A percentile compares a stretch with the other conserved stretches of the same genome.
Evolutionary conservation across 83 land plant species (phyloP).

Genomic region (Diphasiastrum complanatum): DNA sequence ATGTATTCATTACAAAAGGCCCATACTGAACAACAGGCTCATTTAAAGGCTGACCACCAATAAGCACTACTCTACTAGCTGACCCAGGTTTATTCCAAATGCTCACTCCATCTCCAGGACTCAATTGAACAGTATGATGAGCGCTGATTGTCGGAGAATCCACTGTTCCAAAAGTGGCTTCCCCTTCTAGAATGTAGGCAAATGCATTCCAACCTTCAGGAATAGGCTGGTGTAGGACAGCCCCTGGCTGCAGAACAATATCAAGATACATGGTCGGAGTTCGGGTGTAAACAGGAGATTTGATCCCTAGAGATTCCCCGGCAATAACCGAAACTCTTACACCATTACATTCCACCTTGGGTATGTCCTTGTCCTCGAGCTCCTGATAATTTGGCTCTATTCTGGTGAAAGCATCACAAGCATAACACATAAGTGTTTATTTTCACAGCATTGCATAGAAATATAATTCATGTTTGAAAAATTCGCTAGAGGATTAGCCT

Average conservation of each 20-base stretch:
- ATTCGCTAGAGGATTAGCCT: not conserved
- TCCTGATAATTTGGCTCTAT: constrained; percentile 81
- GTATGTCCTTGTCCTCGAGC: constrained; percentile 44
- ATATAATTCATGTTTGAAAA: not conserved
- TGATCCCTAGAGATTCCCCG: constrained; percentile 67
- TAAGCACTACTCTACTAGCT: constrained; percentile 50
- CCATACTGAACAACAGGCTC: constrained; percentile 80
- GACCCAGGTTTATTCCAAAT: constrained; percentile 60
- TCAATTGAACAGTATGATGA: constrained; percentile 49
- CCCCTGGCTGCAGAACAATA: constrained; percentile 55
- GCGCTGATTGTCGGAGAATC: constrained; percentile 35
- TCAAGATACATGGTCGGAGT: constrained; percentile 95
- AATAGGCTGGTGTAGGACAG: constrained; percentile 49
- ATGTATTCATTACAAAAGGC: constrained; percentile 92
- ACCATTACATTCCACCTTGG: constrained; percentile 56
- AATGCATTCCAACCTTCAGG: constrained; percentile 81
- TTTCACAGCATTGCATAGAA: not conserved
- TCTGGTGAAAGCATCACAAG: constrained; percentile 40
- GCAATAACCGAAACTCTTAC: constrained; percentile 70
- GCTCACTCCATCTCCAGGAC: constrained; percentile 64
- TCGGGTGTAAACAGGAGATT: constrained; percentile 67
- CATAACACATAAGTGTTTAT: not conserved
- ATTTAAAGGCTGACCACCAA: constrained; percentile 75
- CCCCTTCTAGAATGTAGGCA: constrained; percentile 70
- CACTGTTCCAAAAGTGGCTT: constrained; percentile 42